These are phyloP conservation scores for Geotrichum reessii DNA, from an alignment of 1,139 yeast species.

Conservation along the genomic window DNA sequence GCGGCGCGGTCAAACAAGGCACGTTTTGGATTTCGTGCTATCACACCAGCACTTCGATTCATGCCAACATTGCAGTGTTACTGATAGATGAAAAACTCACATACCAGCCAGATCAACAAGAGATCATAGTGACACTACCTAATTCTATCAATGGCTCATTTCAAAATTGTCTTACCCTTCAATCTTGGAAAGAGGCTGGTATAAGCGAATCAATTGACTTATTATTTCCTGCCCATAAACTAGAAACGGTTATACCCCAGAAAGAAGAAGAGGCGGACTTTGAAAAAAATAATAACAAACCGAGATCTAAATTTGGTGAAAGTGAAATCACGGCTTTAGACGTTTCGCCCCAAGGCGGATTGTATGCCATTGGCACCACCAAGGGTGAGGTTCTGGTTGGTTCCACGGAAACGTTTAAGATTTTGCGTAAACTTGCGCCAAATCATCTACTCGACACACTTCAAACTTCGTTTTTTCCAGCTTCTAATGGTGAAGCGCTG, in stretches of 20 bases:
- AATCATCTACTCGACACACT: constrained; percentile 47
- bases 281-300: neutral
- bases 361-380: constrained; percentile 42
- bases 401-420: constrained; percentile 3
- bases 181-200: constrained; percentile 9
- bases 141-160: neutral
- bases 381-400: constrained; percentile 40
- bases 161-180: neutral
- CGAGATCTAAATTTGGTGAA: neutral
- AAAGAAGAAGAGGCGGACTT: constrained; percentile 1
- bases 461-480: constrained; percentile 48
- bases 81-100: neutral
- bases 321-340: constrained; percentile 34
- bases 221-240: constrained; percentile 15
- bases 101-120: neutral
- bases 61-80: constrained; percentile 5
- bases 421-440: constrained; percentile 24
- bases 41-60: neutral
- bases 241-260: constrained; percentile 11
- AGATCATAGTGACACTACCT: neutral
- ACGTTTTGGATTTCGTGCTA: constrained; percentile 36
- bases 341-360: constrained; percentile 32
- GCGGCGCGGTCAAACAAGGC: constrained; percentile 26
- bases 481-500: constrained; percentile 46
- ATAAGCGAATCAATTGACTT: constrained; percentile 18